Evolutionary conservation across 2,329 filamentous ascomycete genomes (phyloP).

Genomic region (Hymenoscyphus linearis): DNA sequence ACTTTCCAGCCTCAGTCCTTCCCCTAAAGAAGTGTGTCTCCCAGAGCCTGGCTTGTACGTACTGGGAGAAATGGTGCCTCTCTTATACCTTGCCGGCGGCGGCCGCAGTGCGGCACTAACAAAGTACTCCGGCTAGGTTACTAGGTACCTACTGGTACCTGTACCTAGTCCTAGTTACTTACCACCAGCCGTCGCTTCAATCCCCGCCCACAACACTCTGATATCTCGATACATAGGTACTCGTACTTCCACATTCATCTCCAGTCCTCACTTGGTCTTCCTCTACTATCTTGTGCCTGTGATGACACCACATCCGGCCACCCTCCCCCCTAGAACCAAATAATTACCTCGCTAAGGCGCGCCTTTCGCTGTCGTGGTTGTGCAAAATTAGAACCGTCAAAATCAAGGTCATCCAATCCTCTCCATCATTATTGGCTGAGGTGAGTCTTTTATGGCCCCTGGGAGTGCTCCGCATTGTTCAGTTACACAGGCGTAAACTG

Average conservation of each 20-base stretch:
- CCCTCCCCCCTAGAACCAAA: not conserved
- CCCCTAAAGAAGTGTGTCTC: not conserved
- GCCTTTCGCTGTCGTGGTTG: constrained; percentile 8
- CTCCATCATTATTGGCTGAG: constrained; percentile 1
- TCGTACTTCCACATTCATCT: not conserved
- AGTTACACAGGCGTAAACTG: constrained; percentile 14
- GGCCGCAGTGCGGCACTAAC: not conserved
- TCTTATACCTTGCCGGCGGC: not conserved
- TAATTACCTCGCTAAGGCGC: constrained; percentile 6
- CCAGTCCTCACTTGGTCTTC: not conserved
- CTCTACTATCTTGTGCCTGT: not conserved
- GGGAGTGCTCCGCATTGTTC: constrained; percentile 4
- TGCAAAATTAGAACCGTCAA: not conserved
- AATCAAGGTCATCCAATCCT: constrained; percentile 3
- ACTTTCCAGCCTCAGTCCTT: not conserved
- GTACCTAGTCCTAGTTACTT: no score
- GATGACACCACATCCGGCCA: not conserved
- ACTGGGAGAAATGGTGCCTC: not conserved
- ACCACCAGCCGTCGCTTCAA: not conserved
- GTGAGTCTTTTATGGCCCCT: constrained; percentile 9
- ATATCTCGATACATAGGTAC: not conserved
- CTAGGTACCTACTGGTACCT: not conserved
- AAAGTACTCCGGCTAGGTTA: not conserved
- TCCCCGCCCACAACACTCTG: not conserved
- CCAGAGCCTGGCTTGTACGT: not conserved